Conservation (phyloP, 495 filamentous ascomycete species). For the Tuber aestivum region DNA sequence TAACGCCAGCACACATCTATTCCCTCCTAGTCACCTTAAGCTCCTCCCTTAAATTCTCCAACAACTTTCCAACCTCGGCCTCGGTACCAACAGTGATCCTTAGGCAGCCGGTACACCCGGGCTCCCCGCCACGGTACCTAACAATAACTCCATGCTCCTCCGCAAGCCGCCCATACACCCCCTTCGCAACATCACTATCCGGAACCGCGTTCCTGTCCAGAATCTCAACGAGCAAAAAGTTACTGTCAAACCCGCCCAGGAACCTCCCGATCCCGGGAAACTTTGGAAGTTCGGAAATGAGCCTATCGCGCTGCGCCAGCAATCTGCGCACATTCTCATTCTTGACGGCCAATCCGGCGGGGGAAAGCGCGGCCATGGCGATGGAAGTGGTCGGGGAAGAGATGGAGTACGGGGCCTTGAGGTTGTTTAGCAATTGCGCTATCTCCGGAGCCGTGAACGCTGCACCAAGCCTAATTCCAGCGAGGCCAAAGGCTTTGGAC, state of each 20-base stretch:
- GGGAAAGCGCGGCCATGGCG: slow-evolving; percentile 62
- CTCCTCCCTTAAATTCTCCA: slow-evolving; percentile 60
- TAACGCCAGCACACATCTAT: not conserved
- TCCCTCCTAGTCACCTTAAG: slow-evolving; percentile 52
- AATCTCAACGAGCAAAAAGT: slow-evolving; percentile 87
- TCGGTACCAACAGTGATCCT: slow-evolving; percentile 90
- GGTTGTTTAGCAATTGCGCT: slow-evolving; percentile 68
- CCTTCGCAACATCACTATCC: slow-evolving; percentile 68
- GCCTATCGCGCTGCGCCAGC: slow-evolving; percentile 65
- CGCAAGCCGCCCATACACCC: slow-evolving; percentile 74
- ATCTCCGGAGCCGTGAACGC: slow-evolving; percentile 57
- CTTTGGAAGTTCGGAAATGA: slow-evolving; percentile 65
- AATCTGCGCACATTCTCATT: slow-evolving; percentile 59
- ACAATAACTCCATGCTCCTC: slow-evolving; percentile 88
- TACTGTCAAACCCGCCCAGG: slow-evolving; percentile 70
- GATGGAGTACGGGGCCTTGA: slow-evolving; percentile 96
- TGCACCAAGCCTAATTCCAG: slow-evolving; percentile 74
- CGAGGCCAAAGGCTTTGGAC: slow-evolving; percentile 91
- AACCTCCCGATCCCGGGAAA: slow-evolving; percentile 75
- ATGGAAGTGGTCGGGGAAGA: slow-evolving; percentile 78
- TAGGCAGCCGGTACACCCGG: slow-evolving; percentile 80
- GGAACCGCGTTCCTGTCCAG: slow-evolving; percentile 65
- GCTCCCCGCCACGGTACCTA: slow-evolving; percentile 84
- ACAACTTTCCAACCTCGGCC: slow-evolving; percentile 69
- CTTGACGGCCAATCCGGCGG: slow-evolving; percentile 65